Conservation (phyloP, 164 flowering plant species). For the Nymphaea colorata region DNA sequence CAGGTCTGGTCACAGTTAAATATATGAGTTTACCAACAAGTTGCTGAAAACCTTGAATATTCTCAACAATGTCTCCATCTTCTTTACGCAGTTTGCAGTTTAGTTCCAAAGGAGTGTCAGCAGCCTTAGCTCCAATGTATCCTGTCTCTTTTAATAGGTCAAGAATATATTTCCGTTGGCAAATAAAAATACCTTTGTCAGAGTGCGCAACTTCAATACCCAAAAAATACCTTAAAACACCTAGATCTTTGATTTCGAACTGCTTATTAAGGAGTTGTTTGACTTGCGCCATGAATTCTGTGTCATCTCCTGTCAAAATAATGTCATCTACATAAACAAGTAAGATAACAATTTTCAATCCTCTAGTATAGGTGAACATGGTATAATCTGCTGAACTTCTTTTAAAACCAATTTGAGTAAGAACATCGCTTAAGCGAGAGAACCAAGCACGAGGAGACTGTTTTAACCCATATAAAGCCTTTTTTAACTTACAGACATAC, state of each 20-base stretch:
- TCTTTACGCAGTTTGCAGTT: no score
- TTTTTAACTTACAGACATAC: neutral
- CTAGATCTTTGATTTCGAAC: neutral
- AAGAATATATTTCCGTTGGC: neutral
- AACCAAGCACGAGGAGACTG: neutral
- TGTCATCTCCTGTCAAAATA: neutral
- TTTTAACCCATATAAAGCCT: neutral
- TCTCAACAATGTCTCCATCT: no score
- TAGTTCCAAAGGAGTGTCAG: no score
- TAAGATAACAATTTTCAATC: neutral
- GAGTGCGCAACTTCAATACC: neutral
- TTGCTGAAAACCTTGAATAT: no score
- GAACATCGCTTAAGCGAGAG: neutral
- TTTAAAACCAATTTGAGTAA: no score
- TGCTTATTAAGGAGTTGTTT: neutral
- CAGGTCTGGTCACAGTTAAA: no score
- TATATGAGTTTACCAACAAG: no score
- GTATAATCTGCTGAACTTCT: neutral
- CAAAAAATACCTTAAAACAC: neutral
- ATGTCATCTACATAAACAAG: neutral
- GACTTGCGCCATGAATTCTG: neutral
- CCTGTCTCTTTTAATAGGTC: neutral
- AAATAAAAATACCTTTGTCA: neutral
- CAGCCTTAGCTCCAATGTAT: no score
- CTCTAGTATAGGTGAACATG: neutral